A percentile compares a stretch with the other conserved stretches of the same genome.
These are phyloP conservation scores for Fusarium sp. DNA, from an alignment of 2,329 filamentous ascomycete species.

Conservation along the genomic window DNA sequence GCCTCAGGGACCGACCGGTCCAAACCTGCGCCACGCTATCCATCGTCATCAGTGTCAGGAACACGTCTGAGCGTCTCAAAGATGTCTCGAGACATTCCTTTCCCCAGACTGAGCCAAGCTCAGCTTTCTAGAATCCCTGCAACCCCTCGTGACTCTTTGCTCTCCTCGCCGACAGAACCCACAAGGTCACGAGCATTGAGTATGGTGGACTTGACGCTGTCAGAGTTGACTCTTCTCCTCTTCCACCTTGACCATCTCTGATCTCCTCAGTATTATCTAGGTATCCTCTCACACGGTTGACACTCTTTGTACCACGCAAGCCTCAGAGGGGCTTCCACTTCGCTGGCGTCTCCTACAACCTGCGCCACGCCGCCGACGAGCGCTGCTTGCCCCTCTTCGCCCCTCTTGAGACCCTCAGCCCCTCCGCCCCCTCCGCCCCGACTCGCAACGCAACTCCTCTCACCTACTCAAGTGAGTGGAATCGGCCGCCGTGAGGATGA, in stretches of 20 bases:
- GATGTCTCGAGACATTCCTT: constrained; percentile 6
- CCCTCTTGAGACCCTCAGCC: constrained; percentile 12
- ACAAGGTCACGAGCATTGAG: background rate
- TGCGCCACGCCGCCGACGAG: constrained; percentile 25
- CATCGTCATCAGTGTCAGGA: background rate
- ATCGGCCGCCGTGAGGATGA: constrained; percentile 1
- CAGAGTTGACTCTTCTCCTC: background rate
- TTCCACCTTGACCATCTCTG: background rate
- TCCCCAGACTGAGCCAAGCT: background rate
- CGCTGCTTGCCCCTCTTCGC: constrained; percentile 22
- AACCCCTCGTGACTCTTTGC: background rate
- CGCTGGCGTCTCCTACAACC: constrained; percentile 1
- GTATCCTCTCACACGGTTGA: background rate
- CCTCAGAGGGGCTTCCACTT: constrained; percentile 5
- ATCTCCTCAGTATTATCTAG: background rate
- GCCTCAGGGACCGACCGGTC: background rate
- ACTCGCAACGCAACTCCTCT: constrained; percentile 14
- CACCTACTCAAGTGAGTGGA: constrained; percentile 19
- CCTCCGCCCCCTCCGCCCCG: constrained; percentile 25
- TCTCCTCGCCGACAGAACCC: background rate
- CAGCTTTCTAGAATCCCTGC: constrained; percentile 5
- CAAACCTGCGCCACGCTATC: background rate
- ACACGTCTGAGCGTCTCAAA: constrained; percentile 15
- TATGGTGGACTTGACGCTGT: background rate
- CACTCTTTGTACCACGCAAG: background rate